Percentiles rank a stretch among this genome's conserved stretches.
These are phyloP conservation scores for Pachyrhizus erosus DNA, from an alignment of 306 rosid species.

Conservation along the genomic window DNA sequence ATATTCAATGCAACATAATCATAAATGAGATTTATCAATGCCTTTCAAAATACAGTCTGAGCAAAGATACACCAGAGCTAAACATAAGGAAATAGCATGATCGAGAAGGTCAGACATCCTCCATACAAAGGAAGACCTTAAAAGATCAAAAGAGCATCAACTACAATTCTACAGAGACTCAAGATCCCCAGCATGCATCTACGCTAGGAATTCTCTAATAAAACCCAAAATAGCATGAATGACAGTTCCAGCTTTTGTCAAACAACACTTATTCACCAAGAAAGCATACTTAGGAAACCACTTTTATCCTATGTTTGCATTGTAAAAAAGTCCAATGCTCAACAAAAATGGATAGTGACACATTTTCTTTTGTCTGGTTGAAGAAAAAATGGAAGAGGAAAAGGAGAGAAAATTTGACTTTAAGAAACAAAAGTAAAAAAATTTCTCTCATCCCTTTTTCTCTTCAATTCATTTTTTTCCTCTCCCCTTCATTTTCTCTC, in stretches of 20 bases:
- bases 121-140: not conserved
- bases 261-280: too few species aligned
- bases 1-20: slow-evolving; percentile 14
- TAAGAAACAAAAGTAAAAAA: not conserved
- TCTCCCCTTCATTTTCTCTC: not conserved
- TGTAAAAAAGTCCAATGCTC: too few species aligned
- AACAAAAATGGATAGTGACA: too few species aligned
- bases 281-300: too few species aligned
- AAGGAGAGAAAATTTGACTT: not conserved
- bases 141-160: slow-evolving; percentile 12
- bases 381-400: too few species aligned
- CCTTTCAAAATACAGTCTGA: not conserved
- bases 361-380: too few species aligned
- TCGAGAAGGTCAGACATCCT: slow-evolving; percentile 27
- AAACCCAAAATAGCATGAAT: too few species aligned
- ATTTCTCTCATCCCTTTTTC: too few species aligned
- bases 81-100: slow-evolving; percentile 27
- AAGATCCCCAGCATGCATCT: not conserved
- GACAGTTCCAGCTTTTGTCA: not conserved
- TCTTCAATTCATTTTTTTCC: too few species aligned
- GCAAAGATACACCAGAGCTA: slow-evolving; percentile 7
- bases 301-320: too few species aligned
- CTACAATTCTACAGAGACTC: slow-evolving; percentile 21
- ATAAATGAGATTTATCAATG: slow-evolving; percentile 20
- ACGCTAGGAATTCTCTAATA: not conserved